Evolutionary conservation across 129 eudicot genomes (phyloP).

Genomic region (Sambucus nigra): DNA sequence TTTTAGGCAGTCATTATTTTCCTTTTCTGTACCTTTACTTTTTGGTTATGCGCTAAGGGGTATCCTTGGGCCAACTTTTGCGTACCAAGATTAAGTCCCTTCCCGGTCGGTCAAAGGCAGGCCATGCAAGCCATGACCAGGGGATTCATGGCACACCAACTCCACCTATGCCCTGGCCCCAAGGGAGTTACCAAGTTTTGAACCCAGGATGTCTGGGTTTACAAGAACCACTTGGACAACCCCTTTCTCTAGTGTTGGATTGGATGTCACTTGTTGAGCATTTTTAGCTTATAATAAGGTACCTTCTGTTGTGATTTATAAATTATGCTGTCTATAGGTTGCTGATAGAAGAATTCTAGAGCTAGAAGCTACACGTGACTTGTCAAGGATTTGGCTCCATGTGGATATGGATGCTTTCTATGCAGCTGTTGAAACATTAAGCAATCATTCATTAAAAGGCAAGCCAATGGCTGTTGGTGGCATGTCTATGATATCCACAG

Average conservation of each 20-base stretch:
- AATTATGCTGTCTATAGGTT: conserved; percentile 28
- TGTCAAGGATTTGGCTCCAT: conserved; percentile 85
- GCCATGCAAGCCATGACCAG: too few relatives aligned
- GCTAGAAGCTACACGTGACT: conserved; percentile 82
- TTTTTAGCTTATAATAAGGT: background rate
- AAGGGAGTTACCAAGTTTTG: too few relatives aligned
- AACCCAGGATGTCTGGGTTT: too few relatives aligned
- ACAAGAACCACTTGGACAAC: too few relatives aligned
- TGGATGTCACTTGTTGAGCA: background rate
- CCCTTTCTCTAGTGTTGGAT: background rate
- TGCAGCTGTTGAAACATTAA: conserved; percentile 93
- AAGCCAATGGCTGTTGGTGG: conserved; percentile 97
- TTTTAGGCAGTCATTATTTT: too few relatives aligned
- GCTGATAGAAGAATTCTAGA: conserved; percentile 70
- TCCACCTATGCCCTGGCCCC: too few relatives aligned
- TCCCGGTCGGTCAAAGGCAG: too few relatives aligned
- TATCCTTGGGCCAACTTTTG: too few relatives aligned
- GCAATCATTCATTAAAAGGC: conserved; percentile 67
- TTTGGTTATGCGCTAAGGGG: too few relatives aligned
- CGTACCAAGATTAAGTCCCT: too few relatives aligned
- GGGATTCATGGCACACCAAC: too few relatives aligned
- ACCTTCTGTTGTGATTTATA: background rate
- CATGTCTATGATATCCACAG: conserved; percentile 97
- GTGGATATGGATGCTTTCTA: conserved; percentile 99
- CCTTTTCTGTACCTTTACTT: too few relatives aligned